Evolutionary conservation across 345 rosid genomes (phyloP), one percentile per base, ranked within the genome.

Genomic region (Pistacia vera): DNA sequence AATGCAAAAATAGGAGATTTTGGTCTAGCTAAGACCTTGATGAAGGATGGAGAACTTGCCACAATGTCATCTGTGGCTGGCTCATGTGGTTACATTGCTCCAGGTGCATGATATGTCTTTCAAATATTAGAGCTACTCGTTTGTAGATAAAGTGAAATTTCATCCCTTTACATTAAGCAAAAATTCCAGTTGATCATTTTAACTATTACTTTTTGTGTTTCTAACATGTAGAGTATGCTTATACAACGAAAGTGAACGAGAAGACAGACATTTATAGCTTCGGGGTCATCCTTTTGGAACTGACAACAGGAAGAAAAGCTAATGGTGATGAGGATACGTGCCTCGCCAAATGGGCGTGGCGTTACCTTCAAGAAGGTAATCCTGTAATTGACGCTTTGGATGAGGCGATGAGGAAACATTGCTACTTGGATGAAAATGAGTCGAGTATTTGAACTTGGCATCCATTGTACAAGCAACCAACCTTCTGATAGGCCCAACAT

Each of bases 221-320:
- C 67, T 46, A 22, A 35, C 28, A 12, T 52, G 76, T 88, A 89
- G 93, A 89, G 80, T 86, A 84, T 66, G 91, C 87, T 33, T 84
- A 74, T 36, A 82, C 93, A n/a, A 73, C 64, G n/a, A 83, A 74
- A 74, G 90, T 90, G 73, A 85, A 81, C 18, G 90, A 86, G 72
- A 91, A 87, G 81, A 80, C 85, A 11, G 94, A 91, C 55, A 89
- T 91, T 4, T 91, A 84, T 78, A 90, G 94, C 83, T 90, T 90
- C 1, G 97, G 97, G 41, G 93, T 88, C 0, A 77, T 91, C n/a
- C 94, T 91, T 20, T 64, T 91, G 59, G 97, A 91, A 71, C 75
- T 91, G 69, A 88, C 86, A 41, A 90, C 94, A 0, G 92, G 92
- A 80, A 88, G 77, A 71, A 83, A 85, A 68, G 83, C 93, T 5